Conservation (phyloP, 768 basidiomycete species). For the Lactarius trivialis region DNA sequence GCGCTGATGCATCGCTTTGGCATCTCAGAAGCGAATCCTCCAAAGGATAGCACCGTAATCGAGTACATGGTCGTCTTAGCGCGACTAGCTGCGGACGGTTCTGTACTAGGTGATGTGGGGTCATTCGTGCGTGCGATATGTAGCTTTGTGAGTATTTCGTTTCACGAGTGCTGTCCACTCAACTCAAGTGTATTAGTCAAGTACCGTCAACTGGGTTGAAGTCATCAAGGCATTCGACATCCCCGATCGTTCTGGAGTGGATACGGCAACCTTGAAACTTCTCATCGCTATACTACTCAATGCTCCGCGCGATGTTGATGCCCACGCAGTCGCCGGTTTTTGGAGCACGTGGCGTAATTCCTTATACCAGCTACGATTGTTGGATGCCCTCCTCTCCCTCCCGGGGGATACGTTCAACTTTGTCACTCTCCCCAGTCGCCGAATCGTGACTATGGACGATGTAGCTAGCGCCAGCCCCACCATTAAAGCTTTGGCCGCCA, state of each 20-base stretch:
- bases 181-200: slow-evolving; percentile 41
- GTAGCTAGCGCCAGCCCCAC: slow-evolving; percentile 79
- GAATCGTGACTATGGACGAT: slow-evolving; percentile 85
- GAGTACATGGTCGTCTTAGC: slow-evolving; percentile 67
- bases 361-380: slow-evolving; percentile 75
- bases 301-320: slow-evolving; percentile 67
- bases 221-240: slow-evolving; percentile 85
- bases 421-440: slow-evolving; percentile 73
- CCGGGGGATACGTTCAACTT: slow-evolving; percentile 91
- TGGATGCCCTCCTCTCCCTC: slow-evolving; percentile 83
- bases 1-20: slow-evolving; percentile 70
- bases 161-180: slow-evolving; percentile 10
- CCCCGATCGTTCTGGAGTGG: slow-evolving; percentile 75
- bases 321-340: slow-evolving; percentile 78
- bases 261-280: slow-evolving; percentile 84
- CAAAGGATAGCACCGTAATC: slow-evolving; percentile 60
- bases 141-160: slow-evolving; percentile 54
- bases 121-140: slow-evolving; percentile 65
- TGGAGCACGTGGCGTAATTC: slow-evolving; percentile 85
- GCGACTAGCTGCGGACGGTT: slow-evolving; percentile 66
- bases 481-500: slow-evolving; percentile 86
- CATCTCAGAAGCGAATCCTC: slow-evolving; percentile 64
- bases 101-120: slow-evolving; percentile 65
- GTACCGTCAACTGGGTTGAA: slow-evolving; percentile 68
- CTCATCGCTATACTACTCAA: slow-evolving; percentile 83